phyloP scores from a whole-genome alignment of 2,329 filamentous ascomycete species.

The Aspergillus costaricaensis region DNA sequence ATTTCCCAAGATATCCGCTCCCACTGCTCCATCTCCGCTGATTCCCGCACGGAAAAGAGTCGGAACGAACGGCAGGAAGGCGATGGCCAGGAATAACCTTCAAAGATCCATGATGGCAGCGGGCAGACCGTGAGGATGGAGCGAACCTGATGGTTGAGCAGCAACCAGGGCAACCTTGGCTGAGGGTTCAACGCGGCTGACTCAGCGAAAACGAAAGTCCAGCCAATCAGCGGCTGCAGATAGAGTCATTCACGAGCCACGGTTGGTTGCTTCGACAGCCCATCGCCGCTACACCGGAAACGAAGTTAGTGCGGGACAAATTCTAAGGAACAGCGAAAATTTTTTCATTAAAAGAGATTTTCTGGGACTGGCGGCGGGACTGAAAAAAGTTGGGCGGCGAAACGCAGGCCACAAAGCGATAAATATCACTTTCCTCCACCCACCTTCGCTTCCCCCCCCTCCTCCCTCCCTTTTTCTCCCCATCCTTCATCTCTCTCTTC shows the following conservation, averaged over 20 bases:
- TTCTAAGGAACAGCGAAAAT: constrained; percentile 19
- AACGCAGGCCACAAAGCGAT: constrained; percentile 39
- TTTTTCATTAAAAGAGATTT: constrained; percentile 18
- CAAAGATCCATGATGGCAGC: neutral
- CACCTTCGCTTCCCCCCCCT: constrained; percentile 25
- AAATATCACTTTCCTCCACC: constrained; percentile 36
- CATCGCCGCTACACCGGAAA: constrained; percentile 19
- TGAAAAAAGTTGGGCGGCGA: constrained; percentile 31
- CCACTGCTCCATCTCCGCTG: neutral
- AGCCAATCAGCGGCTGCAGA: constrained; percentile 14
- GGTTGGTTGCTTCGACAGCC: constrained; percentile 23
- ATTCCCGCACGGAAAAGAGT: neutral
- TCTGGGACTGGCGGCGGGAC: constrained; percentile 18
- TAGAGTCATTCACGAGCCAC: constrained; percentile 23
- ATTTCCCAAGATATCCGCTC: neutral
- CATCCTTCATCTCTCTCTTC: constrained; percentile 25
- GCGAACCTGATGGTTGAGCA: neutral
- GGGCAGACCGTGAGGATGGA: neutral
- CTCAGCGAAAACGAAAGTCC: neutral
- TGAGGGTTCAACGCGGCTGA: neutral
- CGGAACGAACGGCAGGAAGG: neutral
- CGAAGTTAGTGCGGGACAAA: constrained; percentile 27
- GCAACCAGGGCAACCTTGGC: neutral
- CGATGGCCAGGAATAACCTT: neutral
- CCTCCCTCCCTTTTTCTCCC: constrained; percentile 11